Evolutionary conservation across 2,329 filamentous ascomycete genomes (phyloP), one percentile per base, ranked within the genome.

Genomic region (Podosphaera aphanis): DNA sequence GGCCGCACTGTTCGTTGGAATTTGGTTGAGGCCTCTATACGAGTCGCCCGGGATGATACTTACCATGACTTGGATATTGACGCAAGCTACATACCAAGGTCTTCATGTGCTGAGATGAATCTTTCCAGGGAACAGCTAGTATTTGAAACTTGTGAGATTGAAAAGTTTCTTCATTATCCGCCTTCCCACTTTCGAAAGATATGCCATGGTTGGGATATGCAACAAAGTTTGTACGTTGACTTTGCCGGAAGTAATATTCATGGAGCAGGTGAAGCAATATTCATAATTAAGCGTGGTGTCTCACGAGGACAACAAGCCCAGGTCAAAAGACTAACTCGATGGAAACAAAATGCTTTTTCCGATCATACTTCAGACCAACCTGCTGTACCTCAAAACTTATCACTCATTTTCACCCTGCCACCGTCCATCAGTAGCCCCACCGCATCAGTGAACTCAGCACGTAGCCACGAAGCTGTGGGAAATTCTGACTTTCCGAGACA

Each of bases 201-300:
- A 1, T 95, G 82, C 56, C 65, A 80, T 48, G 80, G 81, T 2
- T 95, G 90, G 88, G 83, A 95, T 56, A 95, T 95, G 86, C 76
- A 76, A 45, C 74, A 85, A 49, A 76, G 67, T 50, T 65, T 95
- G 2, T 79, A 90, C 55, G 83, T 93, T 2, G 90, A 98, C 57
- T 95, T 94, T 62, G 80, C 80, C 36, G 76, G 74, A 18, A 83
- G 86, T 52, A 81, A 90, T 61, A 73, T 74, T n/a, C 66, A 73
- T 46, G 73, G 77, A 43, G 78, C 77, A 21, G 85, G 85, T 18
- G 88, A 94, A 60, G 70, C 69, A 15, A 65, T 93, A 35, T 67
- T 92, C 21, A 70, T 93, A 2, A 68, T 94, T 41, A 69, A 74
- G 29, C 80, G 79, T 55, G 84, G 83, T 2, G 42, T 55, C 11